Conservation (phyloP, 441 rosid species). For the Gossypium trilobum region DNA sequence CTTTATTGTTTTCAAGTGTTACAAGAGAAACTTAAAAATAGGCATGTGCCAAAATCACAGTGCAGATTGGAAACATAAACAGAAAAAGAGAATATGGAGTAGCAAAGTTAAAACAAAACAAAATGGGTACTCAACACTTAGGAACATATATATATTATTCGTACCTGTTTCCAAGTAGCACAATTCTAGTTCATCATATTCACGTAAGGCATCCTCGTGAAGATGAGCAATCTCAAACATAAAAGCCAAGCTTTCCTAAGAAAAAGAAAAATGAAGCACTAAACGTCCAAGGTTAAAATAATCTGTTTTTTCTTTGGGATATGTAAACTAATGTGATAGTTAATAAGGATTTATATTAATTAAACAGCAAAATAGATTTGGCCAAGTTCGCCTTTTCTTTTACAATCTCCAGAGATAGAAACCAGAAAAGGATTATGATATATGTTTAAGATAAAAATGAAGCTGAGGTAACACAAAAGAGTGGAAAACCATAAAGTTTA, state of each 20-base stretch:
- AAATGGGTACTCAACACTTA: neutral
- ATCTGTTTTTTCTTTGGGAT: neutral
- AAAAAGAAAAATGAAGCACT: slow-evolving; percentile 17
- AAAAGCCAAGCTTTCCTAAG: slow-evolving; percentile 98
- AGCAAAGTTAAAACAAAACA: neutral
- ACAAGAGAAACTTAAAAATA: neutral
- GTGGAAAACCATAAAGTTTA: neutral
- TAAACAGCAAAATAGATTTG: slow-evolving; percentile 11
- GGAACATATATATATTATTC: neutral
- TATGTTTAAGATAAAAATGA: slow-evolving; percentile 12
- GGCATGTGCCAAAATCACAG: neutral
- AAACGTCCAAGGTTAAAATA: neutral
- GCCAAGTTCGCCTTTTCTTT: slow-evolving; percentile 9
- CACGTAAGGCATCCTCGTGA: slow-evolving; percentile 90
- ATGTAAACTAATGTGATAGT: slow-evolving; percentile 10
- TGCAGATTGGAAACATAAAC: neutral
- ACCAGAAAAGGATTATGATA: neutral
- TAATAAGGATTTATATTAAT: neutral
- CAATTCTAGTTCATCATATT: slow-evolving; percentile 91
- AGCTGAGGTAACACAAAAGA: neutral
- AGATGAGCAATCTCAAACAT: slow-evolving; percentile 97
- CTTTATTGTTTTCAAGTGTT: neutral
- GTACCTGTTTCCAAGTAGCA: slow-evolving; percentile 95
- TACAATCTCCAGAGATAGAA: slow-evolving; percentile 11
- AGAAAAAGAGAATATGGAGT: neutral